Evolutionary conservation across 495 filamentous ascomycete species (phyloP).

Genomic region (Penicillium roqueforti): DNA sequence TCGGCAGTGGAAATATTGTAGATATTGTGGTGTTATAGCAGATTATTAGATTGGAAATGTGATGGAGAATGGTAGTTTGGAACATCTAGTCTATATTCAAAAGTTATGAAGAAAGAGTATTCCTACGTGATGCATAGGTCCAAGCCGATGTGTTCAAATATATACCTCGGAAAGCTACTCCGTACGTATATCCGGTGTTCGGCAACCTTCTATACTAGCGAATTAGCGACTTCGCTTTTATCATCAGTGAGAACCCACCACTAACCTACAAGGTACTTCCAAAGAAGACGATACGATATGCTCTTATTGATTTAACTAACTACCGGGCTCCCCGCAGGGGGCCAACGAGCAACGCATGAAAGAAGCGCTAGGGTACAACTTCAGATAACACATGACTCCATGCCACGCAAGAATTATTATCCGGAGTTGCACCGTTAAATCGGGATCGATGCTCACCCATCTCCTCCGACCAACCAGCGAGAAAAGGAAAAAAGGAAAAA

Average conservation of each 20-base stretch:
- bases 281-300: neutral
- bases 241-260: neutral
- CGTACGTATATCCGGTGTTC: neutral
- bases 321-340: neutral
- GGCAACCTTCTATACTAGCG: neutral
- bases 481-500: neutral
- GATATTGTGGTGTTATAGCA: neutral
- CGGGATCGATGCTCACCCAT: neutral
- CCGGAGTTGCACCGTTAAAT: neutral
- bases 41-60: neutral
- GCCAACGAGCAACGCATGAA: neutral
- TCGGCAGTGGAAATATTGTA: neutral
- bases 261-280: neutral
- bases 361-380: neutral
- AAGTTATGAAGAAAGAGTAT: neutral
- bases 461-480: neutral
- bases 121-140: neutral
- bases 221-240: neutral
- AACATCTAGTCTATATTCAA: neutral
- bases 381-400: neutral
- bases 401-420: neutral
- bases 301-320: neutral
- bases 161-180: neutral
- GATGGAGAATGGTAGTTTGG: neutral
- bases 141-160: neutral